Base-by-base conservation (phyloP, 2,329 filamentous ascomycete species). In the Fusarium sp. region DNA sequence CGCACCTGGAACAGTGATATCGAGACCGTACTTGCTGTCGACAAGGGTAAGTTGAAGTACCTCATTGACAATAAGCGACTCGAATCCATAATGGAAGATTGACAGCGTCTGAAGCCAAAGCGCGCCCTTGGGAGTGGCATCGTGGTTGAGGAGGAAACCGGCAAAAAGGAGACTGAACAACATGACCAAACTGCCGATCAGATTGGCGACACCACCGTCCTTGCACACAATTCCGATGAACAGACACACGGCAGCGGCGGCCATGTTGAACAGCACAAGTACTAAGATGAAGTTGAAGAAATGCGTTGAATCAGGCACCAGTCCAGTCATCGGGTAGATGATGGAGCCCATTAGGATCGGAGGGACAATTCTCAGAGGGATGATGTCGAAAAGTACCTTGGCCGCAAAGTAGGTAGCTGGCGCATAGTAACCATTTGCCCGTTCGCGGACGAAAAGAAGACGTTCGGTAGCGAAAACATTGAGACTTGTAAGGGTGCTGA, bases 81-180 rank as follows among this genome's bases (percentile, higher is more conserved):
- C 95, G 70, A 98, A 98, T 6, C 90, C 94, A 73, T 96, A 99
- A 75, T 99, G 95, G 84, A 99, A 99, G 63, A 99, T 99, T 2
- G 93, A 97, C 8, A 99, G 80, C 78, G 86, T 87, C 81, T 99
- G 95, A 47, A 99, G 79, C 95, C 95, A 99, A 61, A 93, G 78
- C 3, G 94, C 91, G 2, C 91, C 87, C 45, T 86, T 83, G 2
- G 95, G 95, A 49, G 97, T 97, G 28, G 92, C 93, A 75, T 97
- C 89, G 74, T 97, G 93, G 76, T 99, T 99, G 60, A 99, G 86
- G 54, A 99, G 83, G 57, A 99, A 88, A 54, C 95, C 95, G 1
- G 93, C 94, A 76, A 99, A 98, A 9, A 99, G 84, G 60, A 99
- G 80, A 74, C 91, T 96, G 82, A 99, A 99, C 8, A 99, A 83